phyloP scores from a whole-genome alignment of 2,329 filamentous ascomycete species.

The Nannizziopsis arthrosporioides region DNA sequence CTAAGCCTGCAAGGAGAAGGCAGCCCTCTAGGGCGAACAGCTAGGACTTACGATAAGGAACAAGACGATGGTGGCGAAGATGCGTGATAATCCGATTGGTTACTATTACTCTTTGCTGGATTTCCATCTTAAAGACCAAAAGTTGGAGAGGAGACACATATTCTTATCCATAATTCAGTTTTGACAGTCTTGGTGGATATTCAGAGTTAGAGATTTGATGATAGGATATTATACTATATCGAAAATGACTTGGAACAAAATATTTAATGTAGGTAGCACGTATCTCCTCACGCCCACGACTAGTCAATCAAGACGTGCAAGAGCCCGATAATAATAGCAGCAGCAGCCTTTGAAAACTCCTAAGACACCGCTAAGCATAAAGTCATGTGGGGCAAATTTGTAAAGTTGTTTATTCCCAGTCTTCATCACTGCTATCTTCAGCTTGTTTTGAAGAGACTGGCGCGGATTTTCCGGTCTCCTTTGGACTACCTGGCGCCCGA shows the following conservation, averaged over 20 bases:
- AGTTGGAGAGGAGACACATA: no score
- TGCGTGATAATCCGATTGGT: not conserved
- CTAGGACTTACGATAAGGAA: not conserved
- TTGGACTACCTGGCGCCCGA: conserved; percentile 58
- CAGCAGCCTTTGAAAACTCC: not conserved
- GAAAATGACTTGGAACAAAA: no score
- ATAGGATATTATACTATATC: no score
- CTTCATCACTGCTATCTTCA: conserved; percentile 57
- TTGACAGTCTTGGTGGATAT: no score
- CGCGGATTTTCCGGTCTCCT: conserved; percentile 41
- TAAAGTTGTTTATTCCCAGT: conserved; percentile 54
- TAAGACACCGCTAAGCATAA: not conserved
- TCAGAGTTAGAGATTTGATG: no score
- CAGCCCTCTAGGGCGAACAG: not conserved
- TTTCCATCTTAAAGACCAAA: no score
- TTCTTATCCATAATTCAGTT: no score
- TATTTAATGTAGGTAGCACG: no score
- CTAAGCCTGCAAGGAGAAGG: not conserved
- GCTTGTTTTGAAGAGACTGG: conserved; percentile 31
- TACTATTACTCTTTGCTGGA: no score
- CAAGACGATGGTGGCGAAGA: not conserved
- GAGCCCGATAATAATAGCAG: not conserved
- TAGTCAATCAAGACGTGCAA: no score
- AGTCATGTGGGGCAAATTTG: not conserved
- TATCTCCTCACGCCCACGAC: no score